Evolutionary conservation across 495 filamentous ascomycete species (phyloP).

Genomic region (Articulospora tetracladia): DNA sequence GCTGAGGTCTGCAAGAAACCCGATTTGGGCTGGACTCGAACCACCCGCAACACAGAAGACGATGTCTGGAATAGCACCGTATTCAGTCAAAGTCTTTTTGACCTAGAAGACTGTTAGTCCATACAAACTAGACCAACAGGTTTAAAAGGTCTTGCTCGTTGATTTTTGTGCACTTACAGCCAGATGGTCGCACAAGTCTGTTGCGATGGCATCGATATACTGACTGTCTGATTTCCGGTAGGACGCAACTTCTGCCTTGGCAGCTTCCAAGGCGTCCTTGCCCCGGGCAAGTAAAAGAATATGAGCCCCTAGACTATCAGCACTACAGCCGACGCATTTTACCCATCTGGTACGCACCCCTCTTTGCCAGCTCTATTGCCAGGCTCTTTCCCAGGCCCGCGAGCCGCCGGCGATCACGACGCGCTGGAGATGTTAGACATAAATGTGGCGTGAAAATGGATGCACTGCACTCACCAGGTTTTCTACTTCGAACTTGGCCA

Average conservation of each 20-base stretch:
- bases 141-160: neutral
- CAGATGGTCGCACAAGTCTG: neutral
- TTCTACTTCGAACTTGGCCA: no score
- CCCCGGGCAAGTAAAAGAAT: conserved; percentile 18
- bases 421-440: neutral
- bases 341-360: conserved; percentile 9
- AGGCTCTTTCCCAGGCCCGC: neutral
- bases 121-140: no score
- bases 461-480: no score
- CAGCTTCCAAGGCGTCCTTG: conserved; percentile 4
- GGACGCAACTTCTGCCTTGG: conserved; percentile 14
- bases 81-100: neutral
- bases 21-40: conserved; percentile 27
- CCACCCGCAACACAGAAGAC: conserved; percentile 37
- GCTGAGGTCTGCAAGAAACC: conserved; percentile 33
- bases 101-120: neutral
- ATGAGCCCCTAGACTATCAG: conserved; percentile 19
- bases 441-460: no score
- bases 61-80: conserved; percentile 21
- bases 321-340: neutral
- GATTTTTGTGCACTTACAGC: no score
- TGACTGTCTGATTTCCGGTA: conserved; percentile 8
- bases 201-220: neutral
- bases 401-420: conserved; percentile 1
- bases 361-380: conserved; percentile 15